A percentile compares a stretch with the other conserved stretches of the same genome.
These are phyloP conservation scores for Canavalia gladiata DNA, from an alignment of 306 rosid genomes.

Conservation along the genomic window DNA sequence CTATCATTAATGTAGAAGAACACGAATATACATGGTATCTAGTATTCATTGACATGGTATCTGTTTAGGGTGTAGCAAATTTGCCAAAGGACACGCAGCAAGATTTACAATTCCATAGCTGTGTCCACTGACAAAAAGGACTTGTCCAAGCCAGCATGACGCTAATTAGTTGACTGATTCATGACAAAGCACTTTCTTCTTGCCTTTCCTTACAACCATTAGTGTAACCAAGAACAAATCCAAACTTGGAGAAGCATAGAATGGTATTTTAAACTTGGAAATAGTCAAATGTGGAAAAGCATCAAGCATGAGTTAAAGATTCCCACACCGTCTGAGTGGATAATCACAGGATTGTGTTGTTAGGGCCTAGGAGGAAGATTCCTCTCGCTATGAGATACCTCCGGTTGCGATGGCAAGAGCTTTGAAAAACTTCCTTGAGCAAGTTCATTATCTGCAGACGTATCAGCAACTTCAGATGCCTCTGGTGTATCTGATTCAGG, in stretches of 20 bases:
- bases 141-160: constrained; percentile 21
- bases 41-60: constrained; percentile 24
- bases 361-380: constrained; percentile 63
- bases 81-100: constrained; percentile 30
- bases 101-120: constrained; percentile 52
- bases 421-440: constrained; percentile 82
- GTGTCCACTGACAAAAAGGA: constrained; percentile 35
- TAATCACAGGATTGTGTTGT: constrained; percentile 41
- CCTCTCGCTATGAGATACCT: constrained; percentile 53
- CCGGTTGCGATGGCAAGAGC: constrained; percentile 73
- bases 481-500: constrained; percentile 66
- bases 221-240: constrained; percentile 43
- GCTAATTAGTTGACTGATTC: constrained; percentile 37
- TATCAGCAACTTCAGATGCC: constrained; percentile 53
- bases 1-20: constrained; percentile 46
- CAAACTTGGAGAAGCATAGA: constrained; percentile 44
- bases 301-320: constrained; percentile 39
- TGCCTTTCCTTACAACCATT: constrained; percentile 43
- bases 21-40: constrained; percentile 46
- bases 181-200: constrained; percentile 46
- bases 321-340: constrained; percentile 47
- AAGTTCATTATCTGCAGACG: constrained; percentile 49
- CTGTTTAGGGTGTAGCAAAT: constrained; percentile 47
- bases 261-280: constrained; percentile 26
- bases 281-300: constrained; percentile 28